phyloP scores from a whole-genome alignment of 202 grass and related monocot genomes.

The Setaria italica region DNA sequence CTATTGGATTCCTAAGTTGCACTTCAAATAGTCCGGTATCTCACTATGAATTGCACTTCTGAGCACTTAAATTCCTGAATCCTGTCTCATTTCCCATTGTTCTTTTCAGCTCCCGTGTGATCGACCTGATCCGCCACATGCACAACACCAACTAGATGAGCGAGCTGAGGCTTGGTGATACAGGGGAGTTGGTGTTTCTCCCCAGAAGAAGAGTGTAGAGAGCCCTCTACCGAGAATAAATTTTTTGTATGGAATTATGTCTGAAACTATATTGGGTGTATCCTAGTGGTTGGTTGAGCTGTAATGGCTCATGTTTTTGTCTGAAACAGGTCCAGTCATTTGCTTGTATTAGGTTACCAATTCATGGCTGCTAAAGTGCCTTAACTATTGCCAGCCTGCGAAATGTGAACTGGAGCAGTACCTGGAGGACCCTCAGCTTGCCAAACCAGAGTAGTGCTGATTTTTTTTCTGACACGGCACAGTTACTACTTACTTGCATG shows the following conservation, averaged over 20 bases:
- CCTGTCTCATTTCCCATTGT: neutral
- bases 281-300: constrained; percentile 39
- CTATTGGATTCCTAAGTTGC: too few species aligned
- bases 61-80: too few species aligned
- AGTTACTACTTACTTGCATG: too few species aligned
- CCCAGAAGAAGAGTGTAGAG: constrained; percentile 26
- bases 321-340: too few species aligned
- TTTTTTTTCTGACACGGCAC: too few species aligned
- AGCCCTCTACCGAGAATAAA: constrained; percentile 61
- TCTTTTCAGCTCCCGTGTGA: constrained; percentile 64
- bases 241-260: constrained; percentile 37
- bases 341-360: constrained; percentile 28
- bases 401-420: constrained; percentile 92
- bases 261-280: constrained; percentile 39
- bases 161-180: constrained; percentile 20
- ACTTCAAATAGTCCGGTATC: too few species aligned
- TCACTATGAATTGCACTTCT: neutral
- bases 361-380: neutral
- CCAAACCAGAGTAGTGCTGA: neutral
- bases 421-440: constrained; percentile 49
- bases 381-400: constrained; percentile 54
- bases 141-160: constrained; percentile 57
- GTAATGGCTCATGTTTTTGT: constrained; percentile 37
- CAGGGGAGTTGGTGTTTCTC: constrained; percentile 18
- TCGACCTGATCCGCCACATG: constrained; percentile 86